Conservation (phyloP, 1,139 yeast species). For the Saccharomycopsis hybrid region DNA sequence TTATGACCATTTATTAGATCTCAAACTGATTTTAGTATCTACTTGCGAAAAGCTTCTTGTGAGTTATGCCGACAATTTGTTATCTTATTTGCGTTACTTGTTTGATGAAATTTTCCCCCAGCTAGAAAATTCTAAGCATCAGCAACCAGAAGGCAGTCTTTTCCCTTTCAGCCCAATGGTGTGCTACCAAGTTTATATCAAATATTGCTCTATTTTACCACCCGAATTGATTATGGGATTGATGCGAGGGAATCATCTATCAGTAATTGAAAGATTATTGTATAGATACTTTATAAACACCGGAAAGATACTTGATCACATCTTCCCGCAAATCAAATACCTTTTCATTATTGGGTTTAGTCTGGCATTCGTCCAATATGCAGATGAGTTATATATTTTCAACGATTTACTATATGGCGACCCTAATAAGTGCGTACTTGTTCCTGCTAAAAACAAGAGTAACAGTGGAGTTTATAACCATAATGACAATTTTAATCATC, state of each 20-base stretch:
- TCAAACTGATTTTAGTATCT: background rate
- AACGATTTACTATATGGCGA: conserved; percentile 1
- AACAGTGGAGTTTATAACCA: background rate
- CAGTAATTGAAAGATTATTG: conserved; percentile 10
- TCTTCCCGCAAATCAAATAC: conserved; percentile 15
- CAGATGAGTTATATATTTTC: conserved; percentile 15
- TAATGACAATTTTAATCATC: too few relatives aligned
- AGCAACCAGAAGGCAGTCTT: background rate
- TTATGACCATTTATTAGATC: conserved; percentile 2
- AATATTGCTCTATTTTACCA: conserved; percentile 8
- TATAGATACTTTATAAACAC: conserved; percentile 12
- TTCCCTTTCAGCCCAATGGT: conserved; percentile 3
- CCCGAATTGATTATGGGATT: conserved; percentile 11
- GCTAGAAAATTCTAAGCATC: background rate
- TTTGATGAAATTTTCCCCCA: conserved; percentile 9
- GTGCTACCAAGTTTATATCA: conserved; percentile 6
- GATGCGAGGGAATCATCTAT: background rate
- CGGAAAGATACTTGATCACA: conserved; percentile 14
- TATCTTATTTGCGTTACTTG: conserved; percentile 5
- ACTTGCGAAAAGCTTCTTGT: background rate
- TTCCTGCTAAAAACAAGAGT: background rate
- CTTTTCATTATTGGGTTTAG: conserved; percentile 17
- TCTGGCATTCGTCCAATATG: conserved; percentile 3
- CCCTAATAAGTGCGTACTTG: background rate
- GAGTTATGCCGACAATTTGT: conserved; percentile 5